Percentiles rank a stretch among this genome's conserved stretches.
These are phyloP conservation scores for Linum trigynum DNA, from an alignment of 345 rosid species.

Conservation along the genomic window DNA sequence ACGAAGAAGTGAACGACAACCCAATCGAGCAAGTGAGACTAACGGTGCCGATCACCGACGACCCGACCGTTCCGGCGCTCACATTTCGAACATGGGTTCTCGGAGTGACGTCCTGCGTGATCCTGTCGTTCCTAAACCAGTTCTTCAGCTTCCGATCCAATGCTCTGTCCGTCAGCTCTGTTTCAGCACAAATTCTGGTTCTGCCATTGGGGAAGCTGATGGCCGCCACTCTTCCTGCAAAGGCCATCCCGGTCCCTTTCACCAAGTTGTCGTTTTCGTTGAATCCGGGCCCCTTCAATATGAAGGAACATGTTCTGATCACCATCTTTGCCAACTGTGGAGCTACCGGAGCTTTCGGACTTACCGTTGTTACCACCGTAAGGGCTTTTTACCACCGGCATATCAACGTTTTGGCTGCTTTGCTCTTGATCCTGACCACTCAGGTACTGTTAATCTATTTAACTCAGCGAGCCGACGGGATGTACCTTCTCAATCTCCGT, in stretches of 20 bases:
- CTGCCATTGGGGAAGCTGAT: background rate
- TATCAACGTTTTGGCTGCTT: conserved; percentile 13
- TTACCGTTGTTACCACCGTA: conserved; percentile 31
- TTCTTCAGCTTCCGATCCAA: background rate
- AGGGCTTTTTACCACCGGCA: conserved; percentile 40
- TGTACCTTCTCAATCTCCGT: no score
- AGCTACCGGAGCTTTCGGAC: conserved; percentile 30
- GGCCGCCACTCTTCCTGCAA: background rate
- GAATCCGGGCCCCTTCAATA: no score
- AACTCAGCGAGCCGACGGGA: no score
- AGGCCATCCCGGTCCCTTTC: conserved; percentile 24
- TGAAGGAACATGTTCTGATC: no score
- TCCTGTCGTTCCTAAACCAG: background rate
- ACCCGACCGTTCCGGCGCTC: no score
- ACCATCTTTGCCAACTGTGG: no score
- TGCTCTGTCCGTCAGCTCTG: no score
- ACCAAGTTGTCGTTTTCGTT: background rate
- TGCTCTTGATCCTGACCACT: background rate
- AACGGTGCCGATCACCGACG: no score
- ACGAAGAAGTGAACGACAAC: no score
- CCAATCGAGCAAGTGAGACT: no score
- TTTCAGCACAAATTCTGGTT: no score
- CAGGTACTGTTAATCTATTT: no score
- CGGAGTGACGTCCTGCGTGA: background rate
- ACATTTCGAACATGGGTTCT: background rate